Evolutionary conservation across 805 yeast species (phyloP).

Genomic region (Tanozyma kutaoensis): DNA sequence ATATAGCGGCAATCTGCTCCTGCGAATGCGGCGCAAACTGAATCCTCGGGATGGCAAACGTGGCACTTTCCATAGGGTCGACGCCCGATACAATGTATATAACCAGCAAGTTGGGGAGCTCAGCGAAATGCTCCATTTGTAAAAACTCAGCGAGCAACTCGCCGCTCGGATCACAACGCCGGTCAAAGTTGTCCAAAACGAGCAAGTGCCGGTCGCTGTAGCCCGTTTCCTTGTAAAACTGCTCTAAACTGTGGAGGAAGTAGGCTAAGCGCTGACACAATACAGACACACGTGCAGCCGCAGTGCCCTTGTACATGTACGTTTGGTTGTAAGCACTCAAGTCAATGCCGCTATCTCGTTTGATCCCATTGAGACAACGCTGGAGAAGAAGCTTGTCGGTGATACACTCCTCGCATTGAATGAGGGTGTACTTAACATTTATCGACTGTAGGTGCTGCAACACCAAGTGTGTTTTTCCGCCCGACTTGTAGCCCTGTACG

Average conservation of each 20-base stretch:
- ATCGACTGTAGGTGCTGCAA: conserved; percentile 14
- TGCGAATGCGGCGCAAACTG: conserved; percentile 23
- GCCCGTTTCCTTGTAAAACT: conserved; percentile 15
- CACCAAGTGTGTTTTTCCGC: conserved; percentile 34
- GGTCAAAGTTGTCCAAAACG: conserved; percentile 35
- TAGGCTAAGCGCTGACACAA: conserved; percentile 28
- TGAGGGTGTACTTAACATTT: conserved; percentile 12
- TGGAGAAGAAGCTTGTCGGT: conserved; percentile 27
- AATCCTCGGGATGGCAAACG: conserved; percentile 27
- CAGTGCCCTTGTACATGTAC: conserved; percentile 13
- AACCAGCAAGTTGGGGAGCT: conserved; percentile 17
- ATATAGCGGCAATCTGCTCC: conserved; percentile 21
- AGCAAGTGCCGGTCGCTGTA: conserved; percentile 25
- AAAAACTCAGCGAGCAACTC: conserved; percentile 26
- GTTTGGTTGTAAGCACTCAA: conserved; percentile 6
- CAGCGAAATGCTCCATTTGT: conserved; percentile 28
- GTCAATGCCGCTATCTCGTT: conserved; percentile 20
- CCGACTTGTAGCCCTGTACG: conserved; percentile 35
- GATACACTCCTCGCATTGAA: conserved; percentile 33
- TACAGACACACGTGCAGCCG: conserved; percentile 11
- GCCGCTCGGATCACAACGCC: conserved; percentile 27
- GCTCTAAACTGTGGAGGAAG: conserved; percentile 28
- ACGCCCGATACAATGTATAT: conserved; percentile 27
- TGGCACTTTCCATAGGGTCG: conserved; percentile 21
- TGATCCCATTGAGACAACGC: conserved; percentile 23